Evolutionary conservation across 768 basidiomycete genomes (phyloP), one percentile per base, ranked within the genome.

Genomic region (Obba rivulosa): DNA sequence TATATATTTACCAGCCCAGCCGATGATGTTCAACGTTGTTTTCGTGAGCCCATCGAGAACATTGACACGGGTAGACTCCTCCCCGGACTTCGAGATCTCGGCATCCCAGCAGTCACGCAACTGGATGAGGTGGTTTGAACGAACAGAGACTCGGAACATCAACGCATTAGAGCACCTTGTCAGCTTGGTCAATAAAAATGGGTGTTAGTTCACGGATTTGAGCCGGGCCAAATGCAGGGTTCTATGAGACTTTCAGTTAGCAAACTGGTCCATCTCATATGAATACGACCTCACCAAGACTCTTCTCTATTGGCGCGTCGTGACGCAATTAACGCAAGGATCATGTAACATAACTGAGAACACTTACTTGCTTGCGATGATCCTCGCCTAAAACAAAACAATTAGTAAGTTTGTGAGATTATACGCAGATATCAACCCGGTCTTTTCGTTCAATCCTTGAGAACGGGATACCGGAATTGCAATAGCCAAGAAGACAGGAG

Each of bases 171-270:
- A 17, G 58, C 78, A 81, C 61, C 76, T 63, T 0, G 72, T 56
- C 0, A 82, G 65, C 59, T 82, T 84, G 7, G 0, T 74, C 70
- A 2, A 80, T 53, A 52, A 85, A 83, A 14, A 79, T 76, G 10
- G 70, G 69, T 0, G 79, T 80, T 8, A 84, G 58, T 39, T 75
- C 76, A 2, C 81, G 69, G 25, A 85, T 71, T 54, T 83, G 81
- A 1, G 72, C 62, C 1, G 72, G 69, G 2, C 82, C 80, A 53
- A 86, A 86, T 0, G 81, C 81, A 18, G 83, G 83, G 54, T 84
- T 85, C 83, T 73, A 43, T 14, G 16, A 8, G 17, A 24, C 8
- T 3, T 9, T 20, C 13, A 23, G 18, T 18, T 4, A n/a, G 4
- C 4, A 8, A 45, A 7, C 3, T 36, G 44, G 10, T 7, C 21